Conservation (phyloP, 1,139 yeast genomes). For the Saccharomycopsis hybrid region DNA sequence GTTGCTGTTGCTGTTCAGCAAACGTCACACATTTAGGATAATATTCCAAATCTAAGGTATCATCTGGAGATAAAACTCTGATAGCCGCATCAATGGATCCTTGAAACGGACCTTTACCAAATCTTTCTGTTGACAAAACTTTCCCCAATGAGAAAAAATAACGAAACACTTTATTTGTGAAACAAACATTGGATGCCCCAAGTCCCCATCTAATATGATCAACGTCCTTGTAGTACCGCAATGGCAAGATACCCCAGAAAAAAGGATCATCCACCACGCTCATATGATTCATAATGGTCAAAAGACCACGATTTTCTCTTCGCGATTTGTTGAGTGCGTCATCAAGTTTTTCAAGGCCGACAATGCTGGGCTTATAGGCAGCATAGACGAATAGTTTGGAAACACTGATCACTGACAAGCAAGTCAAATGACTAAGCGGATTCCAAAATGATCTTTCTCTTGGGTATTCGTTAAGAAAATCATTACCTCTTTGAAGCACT, state of each 20-base stretch:
- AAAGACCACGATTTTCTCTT: slow-evolving; percentile 60
- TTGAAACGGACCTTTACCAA: slow-evolving; percentile 92
- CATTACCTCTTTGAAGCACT: slow-evolving; percentile 71
- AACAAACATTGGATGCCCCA: slow-evolving; percentile 90
- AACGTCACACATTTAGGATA: slow-evolving; percentile 28
- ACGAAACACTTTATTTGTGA: slow-evolving; percentile 46
- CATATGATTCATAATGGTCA: slow-evolving; percentile 93
- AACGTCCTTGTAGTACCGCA: slow-evolving; percentile 55
- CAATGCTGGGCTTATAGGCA: slow-evolving; percentile 57
- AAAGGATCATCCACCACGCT: slow-evolving; percentile 92
- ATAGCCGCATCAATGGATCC: slow-evolving; percentile 88
- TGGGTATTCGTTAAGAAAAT: slow-evolving; percentile 59
- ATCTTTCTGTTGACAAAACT: slow-evolving; percentile 75
- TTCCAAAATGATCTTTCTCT: slow-evolving; percentile 58
- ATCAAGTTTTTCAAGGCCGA: slow-evolving; percentile 57
- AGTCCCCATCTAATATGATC: slow-evolving; percentile 86
- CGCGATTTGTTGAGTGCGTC: slow-evolving; percentile 56
- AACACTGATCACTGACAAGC: slow-evolving; percentile 57
- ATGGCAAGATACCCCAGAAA: slow-evolving; percentile 80
- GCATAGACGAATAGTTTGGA: slow-evolving; percentile 58
- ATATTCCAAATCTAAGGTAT: slow-evolving; percentile 53
- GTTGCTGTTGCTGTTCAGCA: not conserved
- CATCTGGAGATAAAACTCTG: slow-evolving; percentile 73
- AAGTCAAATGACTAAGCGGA: slow-evolving; percentile 59
- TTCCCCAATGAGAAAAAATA: slow-evolving; percentile 84